Evolutionary conservation across 164 flowering plant species (phyloP).

Genomic region (Cinnamomum chago): DNA sequence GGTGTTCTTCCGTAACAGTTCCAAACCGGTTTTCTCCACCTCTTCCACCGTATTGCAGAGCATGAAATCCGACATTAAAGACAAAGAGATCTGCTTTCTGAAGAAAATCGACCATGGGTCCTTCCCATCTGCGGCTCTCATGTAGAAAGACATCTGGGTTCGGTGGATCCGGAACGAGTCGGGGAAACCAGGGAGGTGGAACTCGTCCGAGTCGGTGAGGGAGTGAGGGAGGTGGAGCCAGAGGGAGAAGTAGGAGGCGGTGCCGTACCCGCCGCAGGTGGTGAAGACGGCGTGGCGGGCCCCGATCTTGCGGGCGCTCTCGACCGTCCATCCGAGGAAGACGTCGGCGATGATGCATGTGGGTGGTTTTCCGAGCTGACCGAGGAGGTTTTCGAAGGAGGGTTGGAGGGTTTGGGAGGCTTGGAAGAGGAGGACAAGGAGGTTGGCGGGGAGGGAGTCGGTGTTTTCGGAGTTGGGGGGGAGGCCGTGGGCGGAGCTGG

Average conservation of each 20-base stretch:
- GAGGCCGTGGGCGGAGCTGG: slow-evolving; percentile 15
- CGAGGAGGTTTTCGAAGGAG: slow-evolving; percentile 10
- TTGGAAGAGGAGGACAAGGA: slow-evolving; percentile 5
- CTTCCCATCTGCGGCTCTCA: slow-evolving; percentile 3
- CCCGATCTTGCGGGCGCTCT: slow-evolving; percentile 16
- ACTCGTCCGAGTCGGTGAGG: slow-evolving; percentile 5
- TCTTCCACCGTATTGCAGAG: slow-evolving; percentile 21
- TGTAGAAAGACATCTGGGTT: slow-evolving; percentile 4
- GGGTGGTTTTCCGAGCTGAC: slow-evolving; percentile 9
- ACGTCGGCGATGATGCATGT: slow-evolving; percentile 22
- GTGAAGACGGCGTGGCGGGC: slow-evolving; percentile 12
- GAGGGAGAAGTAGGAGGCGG: slow-evolving; percentile 11
- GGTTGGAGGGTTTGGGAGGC: slow-evolving; percentile 13
- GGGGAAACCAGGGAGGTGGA: slow-evolving; percentile 11
- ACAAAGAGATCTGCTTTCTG: not conserved
- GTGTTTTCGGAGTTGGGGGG: slow-evolving; percentile 17
- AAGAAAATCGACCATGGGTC: not conserved
- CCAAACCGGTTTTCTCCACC: slow-evolving; percentile 13
- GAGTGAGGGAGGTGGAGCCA: slow-evolving; percentile 12
- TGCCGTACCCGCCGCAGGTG: slow-evolving; percentile 15
- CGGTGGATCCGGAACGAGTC: slow-evolving; percentile 7
- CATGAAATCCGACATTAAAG: slow-evolving; percentile 9
- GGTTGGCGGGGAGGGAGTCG: slow-evolving; percentile 7
- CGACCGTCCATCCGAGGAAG: slow-evolving; percentile 22
- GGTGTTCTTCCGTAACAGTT: not conserved